Conservation (phyloP, 2,329 filamentous ascomycete genomes). For the Fusarium sp. region DNA sequence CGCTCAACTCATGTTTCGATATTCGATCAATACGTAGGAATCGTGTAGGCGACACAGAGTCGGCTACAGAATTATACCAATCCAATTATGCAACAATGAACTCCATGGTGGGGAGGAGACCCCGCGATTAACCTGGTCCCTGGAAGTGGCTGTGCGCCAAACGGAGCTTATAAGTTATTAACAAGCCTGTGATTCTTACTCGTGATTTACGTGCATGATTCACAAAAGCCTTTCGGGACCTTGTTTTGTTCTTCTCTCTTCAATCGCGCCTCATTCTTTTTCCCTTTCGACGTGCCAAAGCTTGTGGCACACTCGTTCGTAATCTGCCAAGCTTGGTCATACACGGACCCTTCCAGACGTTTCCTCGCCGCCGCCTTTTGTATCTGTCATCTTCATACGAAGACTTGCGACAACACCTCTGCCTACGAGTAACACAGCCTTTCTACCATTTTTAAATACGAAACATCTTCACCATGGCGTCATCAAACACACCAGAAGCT, state of each 20-base stretch:
- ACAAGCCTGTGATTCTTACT: conserved; percentile 7
- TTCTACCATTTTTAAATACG: conserved; percentile 22
- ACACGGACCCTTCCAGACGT: conserved; percentile 50
- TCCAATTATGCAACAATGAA: conserved; percentile 3
- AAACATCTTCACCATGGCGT: conserved; percentile 60
- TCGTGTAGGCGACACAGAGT: not conserved
- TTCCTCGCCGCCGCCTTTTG: conserved; percentile 46
- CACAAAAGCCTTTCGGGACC: not conserved
- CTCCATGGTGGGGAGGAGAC: conserved; percentile 21
- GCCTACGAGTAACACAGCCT: conserved; percentile 37
- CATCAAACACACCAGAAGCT: conserved; percentile 57
- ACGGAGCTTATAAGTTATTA: not conserved
- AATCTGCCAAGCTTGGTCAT: conserved; percentile 44
- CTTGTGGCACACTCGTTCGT: conserved; percentile 16
- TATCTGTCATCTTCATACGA: conserved; percentile 37
- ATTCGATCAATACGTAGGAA: not conserved
- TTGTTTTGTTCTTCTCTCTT: not conserved
- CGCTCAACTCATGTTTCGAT: conserved; percentile 40
- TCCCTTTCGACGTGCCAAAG: conserved; percentile 2
- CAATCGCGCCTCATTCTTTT: not conserved
- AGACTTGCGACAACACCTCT: conserved; percentile 46
- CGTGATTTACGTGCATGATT: not conserved
- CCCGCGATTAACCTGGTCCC: conserved; percentile 29
- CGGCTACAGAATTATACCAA: not conserved
- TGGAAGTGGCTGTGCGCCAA: conserved; percentile 31